Conservation (phyloP, 192 early-diverging fungal genomes). For the Backusella psychrophila region DNA sequence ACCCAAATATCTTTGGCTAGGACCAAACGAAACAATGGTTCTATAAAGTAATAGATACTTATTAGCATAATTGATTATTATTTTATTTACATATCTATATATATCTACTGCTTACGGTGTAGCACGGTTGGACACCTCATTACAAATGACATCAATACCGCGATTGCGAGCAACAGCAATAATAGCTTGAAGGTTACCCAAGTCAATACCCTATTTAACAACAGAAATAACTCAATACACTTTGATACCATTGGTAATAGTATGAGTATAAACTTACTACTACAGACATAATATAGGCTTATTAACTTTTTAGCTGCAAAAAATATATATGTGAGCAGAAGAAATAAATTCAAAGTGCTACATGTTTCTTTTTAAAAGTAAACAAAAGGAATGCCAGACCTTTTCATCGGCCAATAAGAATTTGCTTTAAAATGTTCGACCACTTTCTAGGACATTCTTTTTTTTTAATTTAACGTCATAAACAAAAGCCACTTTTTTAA, state of each 20-base stretch:
- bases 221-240: background rate
- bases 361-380: background rate
- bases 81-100: background rate
- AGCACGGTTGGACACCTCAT: conserved; percentile 94
- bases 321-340: background rate
- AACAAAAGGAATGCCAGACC: background rate
- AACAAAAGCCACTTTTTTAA: background rate
- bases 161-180: conserved; percentile 97
- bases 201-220: conserved; percentile 75
- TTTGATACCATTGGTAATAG: background rate
- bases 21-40: conserved; percentile 77
- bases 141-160: conserved; percentile 95
- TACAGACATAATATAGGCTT: background rate
- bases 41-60: conserved; percentile 56
- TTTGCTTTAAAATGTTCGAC: background rate
- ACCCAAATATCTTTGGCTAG: conserved; percentile 92
- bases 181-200: conserved; percentile 93
- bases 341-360: background rate
- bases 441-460: background rate
- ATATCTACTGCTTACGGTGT: conserved; percentile 72
- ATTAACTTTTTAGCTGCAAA: background rate
- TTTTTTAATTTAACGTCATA: background rate
- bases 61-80: background rate
- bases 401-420: background rate
- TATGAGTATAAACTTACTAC: background rate